phyloP scores from a whole-genome alignment of 805 yeast species.

The Hanseniaspora clermontiae region DNA sequence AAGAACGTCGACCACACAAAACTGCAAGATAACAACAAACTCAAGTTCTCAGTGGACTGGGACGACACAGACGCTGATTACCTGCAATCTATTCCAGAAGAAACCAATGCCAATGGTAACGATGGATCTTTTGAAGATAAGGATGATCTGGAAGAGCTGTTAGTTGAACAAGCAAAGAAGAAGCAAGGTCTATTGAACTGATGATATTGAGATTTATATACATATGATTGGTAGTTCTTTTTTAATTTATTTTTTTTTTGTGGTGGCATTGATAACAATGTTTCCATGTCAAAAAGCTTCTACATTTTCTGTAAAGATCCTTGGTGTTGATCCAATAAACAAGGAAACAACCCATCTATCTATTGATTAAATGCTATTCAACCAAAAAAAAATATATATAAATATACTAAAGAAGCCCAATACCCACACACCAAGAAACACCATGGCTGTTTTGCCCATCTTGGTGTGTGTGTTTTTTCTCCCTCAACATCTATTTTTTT shows the following conservation, averaged over 20 bases:
- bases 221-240: background rate
- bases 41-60: slow-evolving; percentile 51
- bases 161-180: background rate
- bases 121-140: slow-evolving; percentile 22
- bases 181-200: background rate
- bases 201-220: background rate
- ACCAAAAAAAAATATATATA: too few relatives aligned
- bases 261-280: too few relatives aligned
- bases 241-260: background rate
- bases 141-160: slow-evolving; percentile 6
- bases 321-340: too few relatives aligned
- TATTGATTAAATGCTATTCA: too few relatives aligned
- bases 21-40: slow-evolving; percentile 37
- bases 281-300: too few relatives aligned
- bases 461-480: background rate
- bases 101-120: slow-evolving; percentile 6
- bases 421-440: too few relatives aligned
- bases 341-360: too few relatives aligned
- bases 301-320: too few relatives aligned
- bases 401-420: too few relatives aligned
- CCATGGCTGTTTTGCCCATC: too few relatives aligned
- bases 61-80: slow-evolving; percentile 12
- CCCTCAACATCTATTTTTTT: background rate
- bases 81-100: background rate
- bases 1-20: slow-evolving; percentile 57